Conservation (phyloP, 768 basidiomycete species). For the Tulasnella sp. region DNA sequence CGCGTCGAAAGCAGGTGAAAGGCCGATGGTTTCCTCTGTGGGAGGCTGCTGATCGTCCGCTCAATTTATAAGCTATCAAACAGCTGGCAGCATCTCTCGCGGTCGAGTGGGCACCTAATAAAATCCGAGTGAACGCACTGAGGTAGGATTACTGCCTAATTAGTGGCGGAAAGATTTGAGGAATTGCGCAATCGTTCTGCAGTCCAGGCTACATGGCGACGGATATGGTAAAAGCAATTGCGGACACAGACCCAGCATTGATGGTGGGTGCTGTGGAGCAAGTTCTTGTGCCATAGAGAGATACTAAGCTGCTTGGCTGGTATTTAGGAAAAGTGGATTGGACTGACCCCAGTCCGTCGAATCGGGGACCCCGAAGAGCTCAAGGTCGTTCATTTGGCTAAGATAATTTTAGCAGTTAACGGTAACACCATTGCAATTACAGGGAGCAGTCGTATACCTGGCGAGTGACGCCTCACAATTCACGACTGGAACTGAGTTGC, state of each 20-base stretch:
- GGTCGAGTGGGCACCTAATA: constrained; percentile 92
- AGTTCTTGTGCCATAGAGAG: background rate
- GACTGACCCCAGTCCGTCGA: constrained; percentile 79
- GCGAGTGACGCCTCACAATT: constrained; percentile 87
- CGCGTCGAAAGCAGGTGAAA: constrained; percentile 82
- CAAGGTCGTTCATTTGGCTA: constrained; percentile 44
- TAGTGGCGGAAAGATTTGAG: too few relatives aligned
- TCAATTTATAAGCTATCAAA: constrained; percentile 59
- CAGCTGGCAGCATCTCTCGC: constrained; percentile 92
- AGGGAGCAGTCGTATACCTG: constrained; percentile 88
- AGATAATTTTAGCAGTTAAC: background rate
- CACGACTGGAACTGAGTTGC: constrained; percentile 81
- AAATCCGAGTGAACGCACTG: constrained; percentile 78
- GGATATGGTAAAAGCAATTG: constrained; percentile 77
- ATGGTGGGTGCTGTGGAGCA: constrained; percentile 51
- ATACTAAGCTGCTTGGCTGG: background rate
- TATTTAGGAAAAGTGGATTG: constrained; percentile 76
- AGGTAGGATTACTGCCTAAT: constrained; percentile 45
- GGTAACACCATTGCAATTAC: constrained; percentile 23
- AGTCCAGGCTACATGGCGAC: constrained; percentile 96
- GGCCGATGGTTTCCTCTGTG: background rate
- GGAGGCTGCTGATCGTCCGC: constrained; percentile 13
- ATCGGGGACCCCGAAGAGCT: constrained; percentile 93
- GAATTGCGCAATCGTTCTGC: constrained; percentile 9
- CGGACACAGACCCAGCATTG: constrained; percentile 69